phyloP scores from a whole-genome alignment of 2,329 filamentous ascomycete genomes.

The Pseudogymnoascus sp. region DNA sequence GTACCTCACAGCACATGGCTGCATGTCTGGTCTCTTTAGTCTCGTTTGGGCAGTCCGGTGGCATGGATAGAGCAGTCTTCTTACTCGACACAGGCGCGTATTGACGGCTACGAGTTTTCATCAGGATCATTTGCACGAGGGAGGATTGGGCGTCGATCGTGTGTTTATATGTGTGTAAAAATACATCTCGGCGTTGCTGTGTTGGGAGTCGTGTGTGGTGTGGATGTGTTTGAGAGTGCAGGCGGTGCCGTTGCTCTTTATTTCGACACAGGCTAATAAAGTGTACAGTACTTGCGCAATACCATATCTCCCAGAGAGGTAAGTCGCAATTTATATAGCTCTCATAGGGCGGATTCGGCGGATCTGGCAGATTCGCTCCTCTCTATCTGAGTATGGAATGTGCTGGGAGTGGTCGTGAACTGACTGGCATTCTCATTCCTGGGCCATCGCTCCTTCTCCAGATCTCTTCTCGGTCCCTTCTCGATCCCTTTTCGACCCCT shows the following conservation, averaged over 20 bases:
- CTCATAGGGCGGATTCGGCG: not conserved
- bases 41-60: conserved; percentile 1
- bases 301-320: not conserved
- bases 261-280: not conserved
- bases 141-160: conserved; percentile 2
- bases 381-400: not conserved
- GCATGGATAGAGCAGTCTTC: not conserved
- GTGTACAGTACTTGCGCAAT: conserved; percentile 2
- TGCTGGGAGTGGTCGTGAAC: not conserved
- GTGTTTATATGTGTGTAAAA: conserved; percentile 8
- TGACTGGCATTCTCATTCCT: not conserved
- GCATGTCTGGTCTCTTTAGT: conserved; percentile 1
- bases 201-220: not conserved
- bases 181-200: not conserved
- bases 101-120: not conserved
- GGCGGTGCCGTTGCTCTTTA: not conserved
- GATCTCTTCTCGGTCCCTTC: not conserved
- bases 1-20: not conserved
- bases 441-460: not conserved
- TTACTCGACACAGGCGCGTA: conserved; percentile 1
- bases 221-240: not conserved
- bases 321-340: not conserved
- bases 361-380: not conserved
- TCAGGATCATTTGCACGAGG: not conserved
- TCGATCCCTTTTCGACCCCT: not conserved